Evolutionary conservation across 495 filamentous ascomycete species (phyloP).

Genomic region (Elasticomyces elasticus): DNA sequence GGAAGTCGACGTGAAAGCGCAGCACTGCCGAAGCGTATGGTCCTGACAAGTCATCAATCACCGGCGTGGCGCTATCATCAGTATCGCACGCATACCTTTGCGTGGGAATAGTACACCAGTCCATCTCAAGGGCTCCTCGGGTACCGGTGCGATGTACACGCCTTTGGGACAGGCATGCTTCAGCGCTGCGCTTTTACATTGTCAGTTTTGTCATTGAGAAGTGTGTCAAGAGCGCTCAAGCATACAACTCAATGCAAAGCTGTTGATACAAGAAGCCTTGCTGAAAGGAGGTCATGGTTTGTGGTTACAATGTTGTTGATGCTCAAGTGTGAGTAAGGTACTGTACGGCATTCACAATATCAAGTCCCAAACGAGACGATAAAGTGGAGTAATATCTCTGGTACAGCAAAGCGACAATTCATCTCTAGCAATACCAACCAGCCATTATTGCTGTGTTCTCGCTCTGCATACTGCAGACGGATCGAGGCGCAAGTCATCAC

Average conservation of each 20-base stretch:
- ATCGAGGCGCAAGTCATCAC: too few species aligned
- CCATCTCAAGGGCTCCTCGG: conserved; percentile 72
- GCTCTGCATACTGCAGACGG: too few species aligned
- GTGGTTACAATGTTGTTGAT: too few species aligned
- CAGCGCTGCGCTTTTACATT: conserved; percentile 56
- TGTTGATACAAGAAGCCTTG: not conserved
- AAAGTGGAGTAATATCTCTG: too few species aligned
- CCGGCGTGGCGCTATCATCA: not conserved
- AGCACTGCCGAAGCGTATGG: conserved; percentile 82
- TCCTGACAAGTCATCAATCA: conserved; percentile 38
- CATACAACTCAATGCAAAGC: conserved; percentile 2
- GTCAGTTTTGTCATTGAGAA: not conserved
- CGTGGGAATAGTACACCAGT: conserved; percentile 83
- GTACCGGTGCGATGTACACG: conserved; percentile 75
- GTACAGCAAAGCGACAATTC: too few species aligned
- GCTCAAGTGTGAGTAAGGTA: too few species aligned
- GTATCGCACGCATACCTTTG: conserved; percentile 46
- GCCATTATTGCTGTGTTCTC: too few species aligned
- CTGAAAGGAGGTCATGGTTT: not conserved
- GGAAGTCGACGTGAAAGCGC: conserved; percentile 83
- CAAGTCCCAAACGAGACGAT: too few species aligned
- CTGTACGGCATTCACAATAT: too few species aligned
- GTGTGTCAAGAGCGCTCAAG: not conserved
- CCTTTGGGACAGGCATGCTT: conserved; percentile 73
- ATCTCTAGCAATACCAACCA: too few species aligned